Evolutionary conservation across 495 filamentous ascomycete genomes (phyloP).

Genomic region (Bathelium albidoporum): DNA sequence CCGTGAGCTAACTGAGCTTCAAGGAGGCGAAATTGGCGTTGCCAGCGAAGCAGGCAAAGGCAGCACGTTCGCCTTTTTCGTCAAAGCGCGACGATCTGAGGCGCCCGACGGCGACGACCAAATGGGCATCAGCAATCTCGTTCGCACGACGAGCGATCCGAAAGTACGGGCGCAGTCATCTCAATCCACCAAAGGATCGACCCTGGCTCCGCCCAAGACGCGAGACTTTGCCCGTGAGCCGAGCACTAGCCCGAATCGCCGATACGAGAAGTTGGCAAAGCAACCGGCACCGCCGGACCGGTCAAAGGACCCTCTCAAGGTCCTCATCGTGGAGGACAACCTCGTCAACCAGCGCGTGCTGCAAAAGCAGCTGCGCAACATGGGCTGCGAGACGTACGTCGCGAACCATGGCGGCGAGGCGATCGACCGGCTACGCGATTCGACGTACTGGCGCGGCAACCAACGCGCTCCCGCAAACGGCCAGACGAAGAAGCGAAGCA

Average conservation of each 20-base stretch:
- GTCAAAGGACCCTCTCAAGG: slow-evolving; percentile 18
- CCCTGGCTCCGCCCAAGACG: slow-evolving; percentile 11
- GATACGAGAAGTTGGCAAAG: not conserved
- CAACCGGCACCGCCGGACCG: not conserved
- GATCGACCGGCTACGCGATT: slow-evolving; percentile 44
- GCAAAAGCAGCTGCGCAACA: slow-evolving; percentile 49
- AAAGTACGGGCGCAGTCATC: not conserved
- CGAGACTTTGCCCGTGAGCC: slow-evolving; percentile 20
- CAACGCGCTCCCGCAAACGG: not conserved
- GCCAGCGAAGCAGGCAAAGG: slow-evolving; percentile 59
- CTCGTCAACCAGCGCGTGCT: slow-evolving; percentile 64
- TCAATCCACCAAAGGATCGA: not conserved
- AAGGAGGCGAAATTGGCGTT: slow-evolving; percentile 78
- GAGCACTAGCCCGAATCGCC: not conserved
- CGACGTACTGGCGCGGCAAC: slow-evolving; percentile 22
- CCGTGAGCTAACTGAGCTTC: slow-evolving; percentile 63
- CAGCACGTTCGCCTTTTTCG: slow-evolving; percentile 79
- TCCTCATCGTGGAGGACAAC: slow-evolving; percentile 78
- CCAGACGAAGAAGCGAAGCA: not conserved
- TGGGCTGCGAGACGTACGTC: slow-evolving; percentile 54
- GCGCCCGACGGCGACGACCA: slow-evolving; percentile 14
- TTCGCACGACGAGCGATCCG: not conserved
- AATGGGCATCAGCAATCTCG: not conserved
- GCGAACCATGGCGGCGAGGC: slow-evolving; percentile 70
- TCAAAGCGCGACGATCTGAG: slow-evolving; percentile 45